phyloP scores from a whole-genome alignment of 208 protist genomes.

The Trypanosoma grayi region DNA sequence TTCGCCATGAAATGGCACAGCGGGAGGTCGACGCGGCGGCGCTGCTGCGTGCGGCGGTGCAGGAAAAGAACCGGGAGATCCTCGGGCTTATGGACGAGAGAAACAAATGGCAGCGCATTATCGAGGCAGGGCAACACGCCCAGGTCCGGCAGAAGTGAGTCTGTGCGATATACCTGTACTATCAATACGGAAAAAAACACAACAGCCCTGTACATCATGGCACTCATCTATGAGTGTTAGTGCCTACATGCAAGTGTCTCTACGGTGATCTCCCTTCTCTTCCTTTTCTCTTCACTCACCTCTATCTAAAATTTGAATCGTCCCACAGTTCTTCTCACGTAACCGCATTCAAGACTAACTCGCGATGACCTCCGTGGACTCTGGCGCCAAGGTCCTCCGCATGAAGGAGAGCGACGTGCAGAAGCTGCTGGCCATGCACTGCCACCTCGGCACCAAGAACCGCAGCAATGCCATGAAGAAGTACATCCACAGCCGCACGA shows the following conservation, averaged over 20 bases:
- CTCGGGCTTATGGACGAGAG: neutral
- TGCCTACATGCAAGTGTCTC: no score
- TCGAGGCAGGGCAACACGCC: neutral
- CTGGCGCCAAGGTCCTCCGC: constrained; percentile 60
- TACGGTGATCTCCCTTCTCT: no score
- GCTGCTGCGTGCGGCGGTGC: neutral
- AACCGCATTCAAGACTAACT: neutral
- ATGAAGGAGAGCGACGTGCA: constrained; percentile 93
- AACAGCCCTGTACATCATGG: no score
- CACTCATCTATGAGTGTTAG: no score
- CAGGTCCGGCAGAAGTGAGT: neutral
- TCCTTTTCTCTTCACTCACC: neutral
- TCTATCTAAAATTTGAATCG: neutral
- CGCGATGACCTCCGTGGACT: constrained; percentile 66
- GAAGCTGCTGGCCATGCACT: constrained; percentile 96
- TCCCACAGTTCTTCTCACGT: neutral
- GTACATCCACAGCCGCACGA: constrained; percentile 93
- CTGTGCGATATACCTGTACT: no score
- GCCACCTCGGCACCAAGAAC: constrained; percentile 97
- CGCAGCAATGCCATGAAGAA: constrained; percentile 92
- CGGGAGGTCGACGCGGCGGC: neutral
- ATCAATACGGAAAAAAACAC: no score
- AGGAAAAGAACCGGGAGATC: neutral
- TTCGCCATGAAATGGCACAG: constrained; percentile 1
- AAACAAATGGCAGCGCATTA: neutral